Evolutionary conservation across 331 rosid genomes (phyloP).

Genomic region (Quercus tomentella): DNA sequence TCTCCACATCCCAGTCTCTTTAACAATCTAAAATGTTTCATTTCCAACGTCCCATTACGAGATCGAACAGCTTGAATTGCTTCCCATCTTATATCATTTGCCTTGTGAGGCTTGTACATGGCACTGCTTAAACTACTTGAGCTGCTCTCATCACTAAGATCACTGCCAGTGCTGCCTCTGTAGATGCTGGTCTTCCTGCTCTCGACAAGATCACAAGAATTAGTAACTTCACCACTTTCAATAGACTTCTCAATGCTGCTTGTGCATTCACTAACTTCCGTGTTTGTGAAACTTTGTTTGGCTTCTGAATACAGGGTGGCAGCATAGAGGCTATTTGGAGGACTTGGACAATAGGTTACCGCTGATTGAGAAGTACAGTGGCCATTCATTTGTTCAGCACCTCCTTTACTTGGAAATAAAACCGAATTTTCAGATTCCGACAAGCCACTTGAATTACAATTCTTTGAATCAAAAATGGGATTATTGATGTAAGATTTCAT

Average conservation of each 20-base stretch:
- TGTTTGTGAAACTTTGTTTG: constrained; percentile 72
- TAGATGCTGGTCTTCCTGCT: constrained; percentile 81
- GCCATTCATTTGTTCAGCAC: constrained; percentile 31
- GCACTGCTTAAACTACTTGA: constrained; percentile 68
- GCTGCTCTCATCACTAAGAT: constrained; percentile 89
- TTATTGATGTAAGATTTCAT: constrained; percentile 29
- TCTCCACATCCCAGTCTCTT: constrained; percentile 90
- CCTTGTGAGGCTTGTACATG: constrained; percentile 80
- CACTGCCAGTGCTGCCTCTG: constrained; percentile 91
- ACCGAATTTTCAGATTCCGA: constrained; percentile 39
- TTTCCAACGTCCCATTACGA: constrained; percentile 63
- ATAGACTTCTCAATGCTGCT: constrained; percentile 67
- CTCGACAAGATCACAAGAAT: constrained; percentile 63
- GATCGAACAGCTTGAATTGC: constrained; percentile 76
- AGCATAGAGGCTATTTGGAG: constrained; percentile 73
- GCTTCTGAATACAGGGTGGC: constrained; percentile 74
- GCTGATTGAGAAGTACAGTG: constrained; percentile 33
- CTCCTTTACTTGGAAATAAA: constrained; percentile 33
- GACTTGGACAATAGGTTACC: constrained; percentile 56
- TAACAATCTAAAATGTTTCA: constrained; percentile 74
- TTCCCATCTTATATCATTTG: constrained; percentile 92
- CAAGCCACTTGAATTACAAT: constrained; percentile 32
- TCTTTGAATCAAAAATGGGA: constrained; percentile 29
- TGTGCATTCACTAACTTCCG: constrained; percentile 66
- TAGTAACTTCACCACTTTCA: constrained; percentile 52